These are phyloP conservation scores for Nakaseomyces delphensis DNA, from an alignment of 1,139 yeast genomes.

Conservation along the genomic window DNA sequence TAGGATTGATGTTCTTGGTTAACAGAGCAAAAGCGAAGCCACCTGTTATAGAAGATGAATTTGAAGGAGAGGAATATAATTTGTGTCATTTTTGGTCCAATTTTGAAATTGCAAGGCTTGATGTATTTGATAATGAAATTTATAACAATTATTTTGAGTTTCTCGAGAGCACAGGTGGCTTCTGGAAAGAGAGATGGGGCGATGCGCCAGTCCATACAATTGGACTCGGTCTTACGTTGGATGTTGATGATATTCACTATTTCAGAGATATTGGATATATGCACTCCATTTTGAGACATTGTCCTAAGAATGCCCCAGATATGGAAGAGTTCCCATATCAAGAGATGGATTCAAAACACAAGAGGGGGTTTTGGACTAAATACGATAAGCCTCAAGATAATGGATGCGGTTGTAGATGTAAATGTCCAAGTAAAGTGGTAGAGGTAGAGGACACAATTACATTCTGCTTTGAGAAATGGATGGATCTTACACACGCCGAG, in stretches of 20 bases:
- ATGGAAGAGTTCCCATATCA: constrained; percentile 40
- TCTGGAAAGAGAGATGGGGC: constrained; percentile 87
- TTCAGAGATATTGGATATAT: constrained; percentile 84
- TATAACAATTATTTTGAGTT: constrained; percentile 59
- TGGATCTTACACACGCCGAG: constrained; percentile 17
- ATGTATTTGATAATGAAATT: constrained; percentile 53
- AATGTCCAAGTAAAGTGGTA: constrained; percentile 12
- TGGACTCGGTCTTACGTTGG: constrained; percentile 66
- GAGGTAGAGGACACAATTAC: constrained; percentile 38
- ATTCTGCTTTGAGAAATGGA: constrained; percentile 37
- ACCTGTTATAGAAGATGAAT: constrained; percentile 37
- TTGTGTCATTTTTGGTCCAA: constrained; percentile 91
- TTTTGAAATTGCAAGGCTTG: constrained; percentile 80
- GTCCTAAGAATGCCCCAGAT: constrained; percentile 51
- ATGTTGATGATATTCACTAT: constrained; percentile 66
- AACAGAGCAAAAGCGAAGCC: constrained; percentile 18
- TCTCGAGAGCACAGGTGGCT: constrained; percentile 68
- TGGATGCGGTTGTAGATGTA: constrained; percentile 8
- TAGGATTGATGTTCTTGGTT: constrained; percentile 18
- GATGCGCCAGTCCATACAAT: constrained; percentile 90
- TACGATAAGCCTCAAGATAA: constrained; percentile 3
- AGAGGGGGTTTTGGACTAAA: background rate
- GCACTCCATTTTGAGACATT: constrained; percentile 72
- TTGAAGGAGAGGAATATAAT: constrained; percentile 63
- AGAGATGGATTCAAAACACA: constrained; percentile 23